Evolutionary conservation across 1,139 yeast genomes (phyloP), one percentile per base, ranked within the genome.

Genomic region (Zygosaccharomyces pseudobailii): DNA sequence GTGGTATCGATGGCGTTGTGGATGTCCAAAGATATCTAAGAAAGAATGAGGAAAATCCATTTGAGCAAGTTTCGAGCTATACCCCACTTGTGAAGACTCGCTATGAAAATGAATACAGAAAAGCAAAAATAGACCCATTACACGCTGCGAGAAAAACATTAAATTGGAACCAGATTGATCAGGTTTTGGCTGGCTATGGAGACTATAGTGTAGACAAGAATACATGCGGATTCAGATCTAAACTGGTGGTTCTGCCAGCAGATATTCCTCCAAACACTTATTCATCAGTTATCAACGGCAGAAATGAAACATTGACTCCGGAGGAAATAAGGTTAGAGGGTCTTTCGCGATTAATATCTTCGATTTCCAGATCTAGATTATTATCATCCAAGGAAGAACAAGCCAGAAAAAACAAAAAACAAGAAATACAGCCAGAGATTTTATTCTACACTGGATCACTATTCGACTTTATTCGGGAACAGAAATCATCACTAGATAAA

Each of bases 81-180:
- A 49, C 43, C 10, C 68, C 71, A 2, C 71, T 79, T 54, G 81
- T 90, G 5, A 78, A 90, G 62, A 87, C 97, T 0, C 72, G 94
- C 50, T 87, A 87, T 62, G 90, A 88, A 30, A 80, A 76, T 39
- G 75, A 72, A 13, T 89, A 84, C 59, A 69, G 78, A n/a, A 73
- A 77, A 2, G 76, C 87, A 0, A 72, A 71, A 48, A 75, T 84
- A 6, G 82, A 81, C 54, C 78, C 82, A 3, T 70, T 79, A 19
- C 76, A 77, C 46, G 73, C 72, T 4, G 71, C 72, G 39, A 76
- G 86, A 1, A 69, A 78, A 37, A 72, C 74, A 17, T 78, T 81
- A 53, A 89, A 90, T 54, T 94, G 98, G 98, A 90, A 90, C 58
- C 85, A 84, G 53, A 74, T 89, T 52, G 99, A 94, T 68, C 97